A percentile compares a stretch with the other conserved stretches of the same genome.
Conservation (phyloP, 2,329 filamentous ascomycete species). For the Pyricularia pennisetigena region DNA sequence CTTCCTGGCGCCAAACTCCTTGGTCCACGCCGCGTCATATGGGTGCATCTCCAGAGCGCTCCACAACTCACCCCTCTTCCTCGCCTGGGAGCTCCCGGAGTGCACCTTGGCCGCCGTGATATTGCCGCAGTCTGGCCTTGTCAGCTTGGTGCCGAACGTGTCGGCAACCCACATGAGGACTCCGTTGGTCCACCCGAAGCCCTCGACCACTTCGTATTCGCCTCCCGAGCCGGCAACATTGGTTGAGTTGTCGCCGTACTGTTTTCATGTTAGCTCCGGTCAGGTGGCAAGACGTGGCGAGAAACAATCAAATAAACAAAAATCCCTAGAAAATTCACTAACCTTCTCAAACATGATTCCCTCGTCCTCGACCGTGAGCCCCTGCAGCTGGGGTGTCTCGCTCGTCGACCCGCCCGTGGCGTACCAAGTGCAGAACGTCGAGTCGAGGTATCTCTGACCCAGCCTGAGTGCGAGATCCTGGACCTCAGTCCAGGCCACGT, state of each 20-base stretch:
- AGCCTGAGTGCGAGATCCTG: constrained; percentile 47
- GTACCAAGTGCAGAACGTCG: constrained; percentile 60
- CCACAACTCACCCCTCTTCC: constrained; percentile 16
- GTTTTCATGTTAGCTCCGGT: constrained; percentile 24
- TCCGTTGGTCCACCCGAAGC: constrained; percentile 63
- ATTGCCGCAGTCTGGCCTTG: constrained; percentile 44
- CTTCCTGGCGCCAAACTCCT: constrained; percentile 29
- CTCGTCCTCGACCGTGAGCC: constrained; percentile 27
- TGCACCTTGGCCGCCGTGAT: constrained; percentile 29
- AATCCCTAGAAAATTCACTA: neutral
- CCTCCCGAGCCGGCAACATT: constrained; percentile 55
- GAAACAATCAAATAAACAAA: too few species aligned
- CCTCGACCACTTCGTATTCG: constrained; percentile 60
- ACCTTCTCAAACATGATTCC: constrained; percentile 55
- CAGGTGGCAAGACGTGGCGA: neutral
- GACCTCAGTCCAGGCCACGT: constrained; percentile 42
- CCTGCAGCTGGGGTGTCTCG: constrained; percentile 37
- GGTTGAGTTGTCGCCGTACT: constrained; percentile 48
- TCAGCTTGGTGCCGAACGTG: constrained; percentile 45
- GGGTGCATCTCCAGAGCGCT: constrained; percentile 35
- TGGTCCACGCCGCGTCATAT: constrained; percentile 36
- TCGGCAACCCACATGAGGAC: constrained; percentile 58
- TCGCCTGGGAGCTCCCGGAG: constrained; percentile 11
- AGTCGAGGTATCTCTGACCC: constrained; percentile 57
- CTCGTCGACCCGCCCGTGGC: constrained; percentile 54